Evolutionary conservation across 2,329 filamentous ascomycete species (phyloP), one percentile per base, ranked within the genome.

Genomic region (Graphilbum sp.): DNA sequence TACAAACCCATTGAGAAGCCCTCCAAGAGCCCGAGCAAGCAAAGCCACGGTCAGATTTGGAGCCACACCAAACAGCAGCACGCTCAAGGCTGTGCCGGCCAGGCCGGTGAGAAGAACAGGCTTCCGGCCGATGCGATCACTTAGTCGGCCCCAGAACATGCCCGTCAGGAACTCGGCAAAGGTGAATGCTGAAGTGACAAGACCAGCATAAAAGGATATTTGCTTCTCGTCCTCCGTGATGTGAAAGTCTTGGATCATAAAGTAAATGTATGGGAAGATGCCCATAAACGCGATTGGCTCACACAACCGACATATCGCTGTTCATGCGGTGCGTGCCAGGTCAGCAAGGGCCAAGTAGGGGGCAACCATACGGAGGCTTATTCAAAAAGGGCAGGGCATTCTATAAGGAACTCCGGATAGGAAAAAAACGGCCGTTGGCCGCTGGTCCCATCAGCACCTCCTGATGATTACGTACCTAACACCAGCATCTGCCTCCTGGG

Each of bases 241-340:
- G 51, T 82, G 67, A 60, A 96, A 96, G 44, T 86, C 85, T 51
- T 86, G 69, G 49, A 96, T 80, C 90, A 98, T 96, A 64, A 82
- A 88, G 64, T 94, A 96, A 49, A 93, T 86, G 59, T 96, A 98
- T 2, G 90, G 90, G 55, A 98, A 96, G 49, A 96, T 95, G 38
- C 87, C 95, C 85, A 95, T 96, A 67, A 98, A 96, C 6, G 90
- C 90, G 57, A 98, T 96, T 37, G 90, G 90, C 57, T 98, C 90
- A 66, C 86, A 95, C 64, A 98, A 88, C 53, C 90, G 79, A 61
- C 87, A 94, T 52, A 94, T 69, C 34, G 86, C 87, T 92, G 45
- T 32, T 34, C n/a, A 20, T 2, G 10, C 30, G 20, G 27, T 16
- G 16, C 27, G n/a, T n/a, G n/a, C n/a, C n/a, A 23, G 37, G 23